phyloP scores from a whole-genome alignment of 2,329 filamentous ascomycete genomes.

The Cladosporium velox region DNA sequence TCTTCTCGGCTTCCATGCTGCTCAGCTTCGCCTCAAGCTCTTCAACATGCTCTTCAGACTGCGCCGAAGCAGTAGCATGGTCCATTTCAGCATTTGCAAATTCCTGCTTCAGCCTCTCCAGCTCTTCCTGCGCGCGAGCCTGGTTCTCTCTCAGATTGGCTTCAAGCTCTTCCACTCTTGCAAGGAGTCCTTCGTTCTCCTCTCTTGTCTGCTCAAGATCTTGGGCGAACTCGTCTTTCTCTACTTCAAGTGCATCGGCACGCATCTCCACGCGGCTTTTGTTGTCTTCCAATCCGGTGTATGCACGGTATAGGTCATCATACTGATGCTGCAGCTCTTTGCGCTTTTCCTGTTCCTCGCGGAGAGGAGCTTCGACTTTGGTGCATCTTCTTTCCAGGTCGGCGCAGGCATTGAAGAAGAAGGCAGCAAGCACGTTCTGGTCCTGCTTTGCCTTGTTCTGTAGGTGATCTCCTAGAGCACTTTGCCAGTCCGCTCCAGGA shows the following conservation, averaged over 20 bases:
- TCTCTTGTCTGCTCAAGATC: slow-evolving; percentile 43
- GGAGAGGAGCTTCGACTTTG: slow-evolving; percentile 56
- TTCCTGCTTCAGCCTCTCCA: slow-evolving; percentile 41
- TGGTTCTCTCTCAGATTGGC: slow-evolving; percentile 40
- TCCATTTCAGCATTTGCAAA: slow-evolving; percentile 50
- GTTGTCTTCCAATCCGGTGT: slow-evolving; percentile 42
- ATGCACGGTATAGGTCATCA: slow-evolving; percentile 39
- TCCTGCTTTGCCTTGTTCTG: slow-evolving; percentile 45
- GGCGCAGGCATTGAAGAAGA: slow-evolving; percentile 56
- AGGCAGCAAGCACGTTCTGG: slow-evolving; percentile 50
- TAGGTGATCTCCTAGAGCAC: slow-evolving; percentile 49
- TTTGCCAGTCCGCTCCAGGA: slow-evolving; percentile 49
- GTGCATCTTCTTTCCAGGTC: slow-evolving; percentile 60
- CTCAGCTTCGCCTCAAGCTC: slow-evolving; percentile 10
- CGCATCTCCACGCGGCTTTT: slow-evolving; percentile 40
- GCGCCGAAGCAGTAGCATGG: slow-evolving; percentile 44
- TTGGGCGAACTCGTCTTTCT: slow-evolving; percentile 41
- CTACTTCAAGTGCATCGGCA: slow-evolving; percentile 43
- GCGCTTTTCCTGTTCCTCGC: slow-evolving; percentile 45
- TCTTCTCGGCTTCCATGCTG: slow-evolving; percentile 16
- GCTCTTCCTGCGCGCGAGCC: slow-evolving; percentile 37
- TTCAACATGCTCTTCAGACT: slow-evolving; percentile 23
- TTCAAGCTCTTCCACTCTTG: slow-evolving; percentile 43
- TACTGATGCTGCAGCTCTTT: slow-evolving; percentile 40
- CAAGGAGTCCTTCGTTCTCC: slow-evolving; percentile 45